phyloP scores from a whole-genome alignment of 768 basidiomycete species.

The Kwoniella heveanensis region DNA sequence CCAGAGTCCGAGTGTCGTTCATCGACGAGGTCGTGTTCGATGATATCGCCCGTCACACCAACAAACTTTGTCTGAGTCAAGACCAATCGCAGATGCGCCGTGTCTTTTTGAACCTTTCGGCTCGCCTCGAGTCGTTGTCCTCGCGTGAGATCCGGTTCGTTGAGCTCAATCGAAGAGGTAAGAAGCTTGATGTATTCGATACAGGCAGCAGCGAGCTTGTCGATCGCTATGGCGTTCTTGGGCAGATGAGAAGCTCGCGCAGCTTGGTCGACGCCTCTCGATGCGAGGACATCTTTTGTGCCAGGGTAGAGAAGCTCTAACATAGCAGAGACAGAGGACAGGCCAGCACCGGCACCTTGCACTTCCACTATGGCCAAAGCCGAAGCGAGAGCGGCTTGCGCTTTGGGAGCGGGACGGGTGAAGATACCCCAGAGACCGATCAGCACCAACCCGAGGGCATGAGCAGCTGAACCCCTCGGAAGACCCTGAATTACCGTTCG shows the following conservation, averaged over 20 bases:
- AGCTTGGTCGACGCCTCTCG: neutral
- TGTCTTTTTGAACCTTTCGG: conserved; percentile 26
- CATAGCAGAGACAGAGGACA: conserved; percentile 46
- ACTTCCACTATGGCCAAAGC: conserved; percentile 49
- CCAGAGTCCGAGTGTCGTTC: conserved; percentile 2
- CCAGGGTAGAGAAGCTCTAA: conserved; percentile 47
- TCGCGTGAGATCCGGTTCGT: conserved; percentile 3
- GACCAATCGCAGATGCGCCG: conserved; percentile 35
- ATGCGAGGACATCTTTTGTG: conserved; percentile 17
- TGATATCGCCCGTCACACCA: conserved; percentile 20
- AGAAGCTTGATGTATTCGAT: conserved; percentile 48
- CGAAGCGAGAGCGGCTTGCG: conserved; percentile 47
- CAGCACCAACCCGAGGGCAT: conserved; percentile 51
- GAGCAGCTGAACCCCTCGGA: conserved; percentile 42
- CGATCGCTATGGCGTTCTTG: conserved; percentile 41
- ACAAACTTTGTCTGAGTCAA: conserved; percentile 49
- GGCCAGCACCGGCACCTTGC: conserved; percentile 26
- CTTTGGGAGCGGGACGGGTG: conserved; percentile 34
- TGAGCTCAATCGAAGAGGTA: conserved; percentile 21
- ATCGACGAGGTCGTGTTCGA: conserved; percentile 2
- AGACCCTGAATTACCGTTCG: conserved; percentile 35
- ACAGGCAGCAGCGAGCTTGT: conserved; percentile 52
- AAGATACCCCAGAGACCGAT: conserved; percentile 54
- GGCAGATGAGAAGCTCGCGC: neutral
- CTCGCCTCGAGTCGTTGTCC: conserved; percentile 23